These are phyloP conservation scores for Brassica carinata DNA, from an alignment of 345 rosid genomes.

Conservation along the genomic window DNA sequence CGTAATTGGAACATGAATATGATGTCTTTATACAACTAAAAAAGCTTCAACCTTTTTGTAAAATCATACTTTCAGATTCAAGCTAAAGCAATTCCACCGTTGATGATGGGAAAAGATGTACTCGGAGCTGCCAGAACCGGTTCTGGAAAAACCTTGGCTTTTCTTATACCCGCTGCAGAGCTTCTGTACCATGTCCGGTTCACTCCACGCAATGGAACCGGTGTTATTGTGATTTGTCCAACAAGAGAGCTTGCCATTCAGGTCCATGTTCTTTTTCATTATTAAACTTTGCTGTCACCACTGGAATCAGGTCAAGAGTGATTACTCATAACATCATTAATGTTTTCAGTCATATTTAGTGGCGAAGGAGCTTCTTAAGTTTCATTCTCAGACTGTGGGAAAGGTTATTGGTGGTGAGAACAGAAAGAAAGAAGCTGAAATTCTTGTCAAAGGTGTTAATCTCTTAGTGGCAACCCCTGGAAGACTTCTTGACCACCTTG, in stretches of 20 bases:
- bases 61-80: conserved; percentile 58
- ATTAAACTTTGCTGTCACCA: not conserved
- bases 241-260: conserved; percentile 98
- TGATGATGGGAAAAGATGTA: conserved; percentile 81
- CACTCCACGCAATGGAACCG: conserved; percentile 78
- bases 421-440: conserved; percentile 80
- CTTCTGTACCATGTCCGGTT: conserved; percentile 68
- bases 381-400: conserved; percentile 91
- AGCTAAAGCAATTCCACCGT: conserved; percentile 83
- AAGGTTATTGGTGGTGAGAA: conserved; percentile 87
- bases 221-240: conserved; percentile 90
- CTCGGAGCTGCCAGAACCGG: conserved; percentile 99
- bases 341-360: conserved; percentile 76
- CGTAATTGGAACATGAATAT: not conserved
- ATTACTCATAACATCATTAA: not conserved
- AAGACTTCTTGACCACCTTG: conserved; percentile 94
- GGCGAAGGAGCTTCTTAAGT: conserved; percentile 83
- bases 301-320: not conserved
- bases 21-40: not conserved
- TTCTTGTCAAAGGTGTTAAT: conserved; percentile 85
- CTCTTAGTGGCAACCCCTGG: conserved; percentile 97
- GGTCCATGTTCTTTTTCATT: conserved; percentile 44
- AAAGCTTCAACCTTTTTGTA: not conserved
- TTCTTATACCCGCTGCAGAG: conserved; percentile 86
- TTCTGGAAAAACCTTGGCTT: conserved; percentile 94